Evolutionary conservation across 805 yeast species (phyloP), one percentile per base, ranked within the genome.

Genomic region (Brettanomyces custersianus): DNA sequence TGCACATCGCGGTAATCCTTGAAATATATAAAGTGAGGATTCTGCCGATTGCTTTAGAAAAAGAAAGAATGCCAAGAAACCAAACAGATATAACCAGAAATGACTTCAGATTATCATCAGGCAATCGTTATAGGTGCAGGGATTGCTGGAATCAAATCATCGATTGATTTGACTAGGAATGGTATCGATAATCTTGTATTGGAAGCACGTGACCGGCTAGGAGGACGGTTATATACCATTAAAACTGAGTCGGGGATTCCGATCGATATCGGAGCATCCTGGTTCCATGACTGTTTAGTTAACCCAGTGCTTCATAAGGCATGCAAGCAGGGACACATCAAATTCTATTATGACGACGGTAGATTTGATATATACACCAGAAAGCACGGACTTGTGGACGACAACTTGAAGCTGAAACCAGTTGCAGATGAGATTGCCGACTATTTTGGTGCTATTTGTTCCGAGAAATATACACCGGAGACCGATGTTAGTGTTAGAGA

Each of bases 261-360:
- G 5, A 70, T 79, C 38, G 95, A 86, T 52, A 45, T 85, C 15
- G 96, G 96, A 1, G 95, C 94, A 0, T 74, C 90, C 9, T 87
- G 96, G 96, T 82, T 81, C 53, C 96, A 87, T 49, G 95, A 85
- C 44, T 72, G 86, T 5, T 57, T 84, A 35, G 65, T 68, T 29
- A 87, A 87, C 49, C 60, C 68, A 2, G 62, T 82, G 20, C 71
- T 84, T 38, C 57, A 64, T 23, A 74, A 71, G 42, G 75, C 66
- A 2, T 50, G 47, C 33, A 39, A 31, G 2, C 47, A 45, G 15
- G 52, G 49, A 5, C 47, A 57, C 34, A 56, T 59, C 22, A 30
- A 49, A 7, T 51, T 43, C 28, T 53, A 50, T 21, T 60, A 54
- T 39, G 63, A 60, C 36, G 52, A 60, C 41, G 59, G 60, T 5